phyloP scores from a whole-genome alignment of 2,329 filamentous ascomycete species.

The Aureobasidium sp. region DNA sequence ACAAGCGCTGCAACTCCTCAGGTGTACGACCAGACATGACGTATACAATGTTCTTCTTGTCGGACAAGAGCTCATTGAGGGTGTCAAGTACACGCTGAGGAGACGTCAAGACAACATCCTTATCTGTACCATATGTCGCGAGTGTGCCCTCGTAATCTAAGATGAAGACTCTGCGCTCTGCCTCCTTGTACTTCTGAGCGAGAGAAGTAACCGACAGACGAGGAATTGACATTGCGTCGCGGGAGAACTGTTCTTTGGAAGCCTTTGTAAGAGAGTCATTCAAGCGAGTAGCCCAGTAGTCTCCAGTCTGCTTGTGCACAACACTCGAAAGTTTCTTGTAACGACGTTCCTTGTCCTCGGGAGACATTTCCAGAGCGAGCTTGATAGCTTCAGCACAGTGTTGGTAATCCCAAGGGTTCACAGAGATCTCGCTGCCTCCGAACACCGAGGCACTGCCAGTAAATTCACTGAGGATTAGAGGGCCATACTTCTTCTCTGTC shows the following conservation, averaged over 20 bases:
- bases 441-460: constrained; percentile 88
- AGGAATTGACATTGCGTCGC: constrained; percentile 79
- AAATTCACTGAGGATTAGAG: constrained; percentile 89
- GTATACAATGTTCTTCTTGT: constrained; percentile 79
- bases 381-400: constrained; percentile 82
- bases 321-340: constrained; percentile 68
- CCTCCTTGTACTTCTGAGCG: constrained; percentile 57
- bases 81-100: constrained; percentile 79
- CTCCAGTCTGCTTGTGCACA: constrained; percentile 75
- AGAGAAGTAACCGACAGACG: constrained; percentile 66
- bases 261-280: constrained; percentile 63
- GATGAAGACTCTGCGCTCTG: constrained; percentile 70
- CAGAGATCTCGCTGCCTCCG: constrained; percentile 67
- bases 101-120: constrained; percentile 76
- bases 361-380: constrained; percentile 70
- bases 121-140: constrained; percentile 77
- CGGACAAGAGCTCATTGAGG: constrained; percentile 71
- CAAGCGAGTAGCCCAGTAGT: constrained; percentile 78
- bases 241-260: constrained; percentile 76
- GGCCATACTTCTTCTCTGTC: constrained; percentile 75
- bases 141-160: constrained; percentile 92
- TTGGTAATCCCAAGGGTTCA: constrained; percentile 94
- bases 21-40: constrained; percentile 87
- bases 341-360: constrained; percentile 64
- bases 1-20: constrained; percentile 80